phyloP scores from a whole-genome alignment of 208 protist species.

The Acanthamoeba culbertsoni region DNA sequence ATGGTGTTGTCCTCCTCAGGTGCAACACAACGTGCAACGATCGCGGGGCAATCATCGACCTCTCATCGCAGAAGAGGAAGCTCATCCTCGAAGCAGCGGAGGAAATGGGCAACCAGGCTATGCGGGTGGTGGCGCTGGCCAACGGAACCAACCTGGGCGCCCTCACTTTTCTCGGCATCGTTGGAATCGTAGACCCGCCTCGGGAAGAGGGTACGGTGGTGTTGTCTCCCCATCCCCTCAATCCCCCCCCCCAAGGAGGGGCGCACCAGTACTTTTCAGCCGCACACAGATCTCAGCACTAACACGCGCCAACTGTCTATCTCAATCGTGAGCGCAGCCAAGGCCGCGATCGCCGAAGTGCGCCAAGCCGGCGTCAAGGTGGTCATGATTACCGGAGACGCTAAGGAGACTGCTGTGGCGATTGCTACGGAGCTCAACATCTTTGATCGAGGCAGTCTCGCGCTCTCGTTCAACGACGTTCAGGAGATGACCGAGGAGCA shows the following conservation, averaged over 20 bases:
- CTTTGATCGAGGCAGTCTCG: constrained; percentile 19
- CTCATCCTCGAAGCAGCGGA: neutral
- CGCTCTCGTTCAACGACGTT: constrained; percentile 53
- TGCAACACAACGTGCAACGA: constrained; percentile 47
- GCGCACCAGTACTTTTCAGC: neutral
- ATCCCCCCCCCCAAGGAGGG: too few species aligned
- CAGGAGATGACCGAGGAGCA: constrained; percentile 56
- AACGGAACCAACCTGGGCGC: constrained; percentile 69
- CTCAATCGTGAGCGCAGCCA: neutral
- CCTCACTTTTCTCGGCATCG: constrained; percentile 90
- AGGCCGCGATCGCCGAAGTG: neutral
- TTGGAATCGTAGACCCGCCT: constrained; percentile 94
- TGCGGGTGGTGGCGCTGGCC: constrained; percentile 74
- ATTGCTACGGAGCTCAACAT: constrained; percentile 56
- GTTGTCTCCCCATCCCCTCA: neutral
- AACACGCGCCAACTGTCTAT: too few species aligned
- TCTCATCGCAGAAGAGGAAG: constrained; percentile 53
- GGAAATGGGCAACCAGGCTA: constrained; percentile 38
- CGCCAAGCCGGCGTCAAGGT: neutral
- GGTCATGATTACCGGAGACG: constrained; percentile 53
- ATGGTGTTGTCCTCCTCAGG: constrained; percentile 66
- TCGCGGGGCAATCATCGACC: constrained; percentile 29
- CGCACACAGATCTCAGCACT: too few species aligned
- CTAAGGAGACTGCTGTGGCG: constrained; percentile 25
- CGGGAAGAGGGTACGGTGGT: constrained; percentile 88